Evolutionary conservation across 73 alveolate genomes (phyloP).

Genomic region (Tetrahymena borealis): DNA sequence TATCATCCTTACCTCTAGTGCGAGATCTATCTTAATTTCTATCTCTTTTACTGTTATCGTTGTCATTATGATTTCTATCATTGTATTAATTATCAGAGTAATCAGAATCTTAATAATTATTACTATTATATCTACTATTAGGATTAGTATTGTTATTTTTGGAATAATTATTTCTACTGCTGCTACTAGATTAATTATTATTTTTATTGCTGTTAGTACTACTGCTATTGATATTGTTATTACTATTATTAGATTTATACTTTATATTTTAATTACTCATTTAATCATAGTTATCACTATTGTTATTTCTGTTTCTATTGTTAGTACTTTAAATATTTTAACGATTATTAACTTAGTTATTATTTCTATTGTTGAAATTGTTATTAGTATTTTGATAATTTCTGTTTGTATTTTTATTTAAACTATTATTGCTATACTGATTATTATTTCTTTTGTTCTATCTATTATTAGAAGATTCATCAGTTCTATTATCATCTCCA

Average conservation of each 20-base stretch:
- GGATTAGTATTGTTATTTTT: background rate
- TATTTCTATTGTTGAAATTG: too few species aligned
- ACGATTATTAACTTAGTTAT: too few species aligned
- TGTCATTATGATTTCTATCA: background rate
- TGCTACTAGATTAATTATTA: background rate
- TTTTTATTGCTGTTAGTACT: background rate
- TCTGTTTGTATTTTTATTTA: background rate
- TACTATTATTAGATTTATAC: background rate
- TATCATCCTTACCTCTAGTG: background rate
- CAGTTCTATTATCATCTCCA: background rate
- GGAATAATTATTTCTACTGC: background rate
- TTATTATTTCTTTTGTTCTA: background rate
- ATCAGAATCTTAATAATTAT: background rate
- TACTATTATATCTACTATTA: background rate
- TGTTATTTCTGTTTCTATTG: background rate
- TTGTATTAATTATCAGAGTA: background rate
- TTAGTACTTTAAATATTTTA: background rate
- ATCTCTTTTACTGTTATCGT: background rate
- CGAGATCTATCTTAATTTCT: background rate
- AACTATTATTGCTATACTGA: background rate
- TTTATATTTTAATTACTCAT: background rate
- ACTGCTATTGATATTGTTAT: background rate
- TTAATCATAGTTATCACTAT: background rate
- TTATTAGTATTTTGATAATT: background rate
- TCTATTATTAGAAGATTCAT: background rate